Evolutionary conservation across 345 rosid genomes (phyloP).

Genomic region (Salix suchowensis): DNA sequence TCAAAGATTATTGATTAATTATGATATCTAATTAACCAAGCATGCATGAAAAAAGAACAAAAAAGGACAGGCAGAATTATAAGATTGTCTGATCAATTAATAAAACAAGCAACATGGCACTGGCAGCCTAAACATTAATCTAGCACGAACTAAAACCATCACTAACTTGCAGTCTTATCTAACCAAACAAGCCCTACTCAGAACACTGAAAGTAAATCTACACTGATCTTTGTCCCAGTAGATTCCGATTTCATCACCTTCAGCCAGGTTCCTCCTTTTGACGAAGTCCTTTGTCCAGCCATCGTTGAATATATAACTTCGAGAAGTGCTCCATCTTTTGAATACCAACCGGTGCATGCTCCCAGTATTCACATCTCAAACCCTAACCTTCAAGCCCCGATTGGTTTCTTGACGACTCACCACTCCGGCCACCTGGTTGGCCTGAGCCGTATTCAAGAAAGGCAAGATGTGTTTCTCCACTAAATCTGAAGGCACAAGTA

Average conservation of each 20-base stretch:
- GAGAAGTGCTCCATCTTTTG: background rate
- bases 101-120: background rate
- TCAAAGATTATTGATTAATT: too few species aligned
- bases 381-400: background rate
- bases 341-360: background rate
- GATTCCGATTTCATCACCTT: background rate
- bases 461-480: background rate
- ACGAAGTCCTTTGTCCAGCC: background rate
- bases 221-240: background rate
- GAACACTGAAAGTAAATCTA: background rate
- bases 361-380: background rate
- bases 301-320: background rate
- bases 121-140: background rate
- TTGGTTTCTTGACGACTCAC: background rate
- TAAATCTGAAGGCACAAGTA: background rate
- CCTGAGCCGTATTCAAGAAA: background rate
- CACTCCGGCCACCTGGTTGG: background rate
- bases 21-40: too few species aligned
- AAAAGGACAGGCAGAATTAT: too few species aligned
- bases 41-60: too few species aligned
- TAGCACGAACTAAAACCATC: background rate
- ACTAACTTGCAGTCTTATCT: background rate
- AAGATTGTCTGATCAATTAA: background rate
- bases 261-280: background rate
- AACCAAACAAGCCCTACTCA: background rate